Base-by-base conservation (phyloP, 208 protist species). In the Wallacemonas sp. region DNA sequence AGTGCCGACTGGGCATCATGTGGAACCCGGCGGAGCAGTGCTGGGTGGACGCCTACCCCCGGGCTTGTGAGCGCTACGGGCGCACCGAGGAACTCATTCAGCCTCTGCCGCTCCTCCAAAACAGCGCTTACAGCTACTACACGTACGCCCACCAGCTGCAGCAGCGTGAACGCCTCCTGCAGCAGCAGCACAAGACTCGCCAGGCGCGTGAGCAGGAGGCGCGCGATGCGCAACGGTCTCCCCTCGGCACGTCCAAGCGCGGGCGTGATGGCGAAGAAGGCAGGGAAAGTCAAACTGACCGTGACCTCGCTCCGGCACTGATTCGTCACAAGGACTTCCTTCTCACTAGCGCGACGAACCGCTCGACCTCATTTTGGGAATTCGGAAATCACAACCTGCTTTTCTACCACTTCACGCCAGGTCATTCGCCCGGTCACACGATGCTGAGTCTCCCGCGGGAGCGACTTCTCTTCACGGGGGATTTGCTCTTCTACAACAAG, bases 391-490 rank as follows among this genome's bases (percentile, higher is more conserved):
- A 91, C 66, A 78, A 75, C 12, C 45, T 88, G 36, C 71, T 95
- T 38, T 81, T 90, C 52, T 94, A 96, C 78, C 76, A 94, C 62
- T 92, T 88, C 73, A 93, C 87, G 22, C 91, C 91, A 1, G 91
- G 91, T 6, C 91, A 96, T 75, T 92, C 87, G 3, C 87, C 83
- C 0, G 91, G 91, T 17, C 91, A 96, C 79, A 94, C 91, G 85
- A 90, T 94, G 91, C 73, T 96, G 34, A 82, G 84, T 44, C 73
- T 93, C 12, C 87, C 87, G 22, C 84, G 76, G 6, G 87, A 96
- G 66, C 77, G 75, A 15, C 78, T 96, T 4, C 84, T 96, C 62
- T 96, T 96, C 68, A 89, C 78, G 1, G 91, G 91, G 0, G 91
- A 96, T 54, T 27, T 92, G 3, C 79, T 96, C n/a, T 94, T 79